These are phyloP conservation scores for Coemansia guatemalensis DNA, from an alignment of 192 early-diverging fungal genomes.

Conservation along the genomic window DNA sequence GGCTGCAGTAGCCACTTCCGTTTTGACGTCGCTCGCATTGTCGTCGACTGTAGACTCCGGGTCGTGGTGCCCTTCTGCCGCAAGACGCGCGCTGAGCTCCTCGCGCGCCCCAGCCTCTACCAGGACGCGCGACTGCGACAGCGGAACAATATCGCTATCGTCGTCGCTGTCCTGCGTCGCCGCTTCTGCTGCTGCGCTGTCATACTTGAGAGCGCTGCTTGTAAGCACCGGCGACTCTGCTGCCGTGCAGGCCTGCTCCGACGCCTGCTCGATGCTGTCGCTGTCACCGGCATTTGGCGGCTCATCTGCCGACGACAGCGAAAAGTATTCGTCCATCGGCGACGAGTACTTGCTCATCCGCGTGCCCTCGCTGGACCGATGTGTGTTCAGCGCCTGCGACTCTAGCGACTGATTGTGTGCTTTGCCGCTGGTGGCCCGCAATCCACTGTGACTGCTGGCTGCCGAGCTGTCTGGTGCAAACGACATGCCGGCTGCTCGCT, in stretches of 20 bases:
- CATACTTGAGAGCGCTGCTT: conserved; percentile 13
- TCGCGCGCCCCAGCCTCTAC: conserved; percentile 15
- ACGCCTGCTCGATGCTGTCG: not conserved
- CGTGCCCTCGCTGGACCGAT: not conserved
- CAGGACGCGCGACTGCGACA: conserved; percentile 38
- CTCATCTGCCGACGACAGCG: conserved; percentile 22
- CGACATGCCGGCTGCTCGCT: conserved; percentile 7
- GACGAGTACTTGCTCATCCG: conserved; percentile 27
- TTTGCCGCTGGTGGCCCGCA: not conserved
- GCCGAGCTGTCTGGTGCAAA: conserved; percentile 10
- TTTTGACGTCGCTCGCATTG: not conserved
- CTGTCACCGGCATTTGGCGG: conserved; percentile 7
- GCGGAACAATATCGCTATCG: conserved; percentile 49
- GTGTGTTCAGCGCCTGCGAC: conserved; percentile 1
- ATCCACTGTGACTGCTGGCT: conserved; percentile 1
- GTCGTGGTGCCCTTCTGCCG: not conserved
- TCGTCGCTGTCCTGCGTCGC: conserved; percentile 19
- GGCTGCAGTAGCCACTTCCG: not conserved
- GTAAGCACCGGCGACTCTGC: conserved; percentile 30
- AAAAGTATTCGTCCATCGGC: conserved; percentile 46
- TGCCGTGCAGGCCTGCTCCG: not conserved
- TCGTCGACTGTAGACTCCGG: not conserved
- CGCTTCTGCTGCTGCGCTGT: conserved; percentile 20
- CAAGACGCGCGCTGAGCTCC: conserved; percentile 2
- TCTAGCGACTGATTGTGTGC: conserved; percentile 14